These are phyloP conservation scores for Acacia melanoxylon DNA, from an alignment of 306 rosid genomes.

Conservation along the genomic window DNA sequence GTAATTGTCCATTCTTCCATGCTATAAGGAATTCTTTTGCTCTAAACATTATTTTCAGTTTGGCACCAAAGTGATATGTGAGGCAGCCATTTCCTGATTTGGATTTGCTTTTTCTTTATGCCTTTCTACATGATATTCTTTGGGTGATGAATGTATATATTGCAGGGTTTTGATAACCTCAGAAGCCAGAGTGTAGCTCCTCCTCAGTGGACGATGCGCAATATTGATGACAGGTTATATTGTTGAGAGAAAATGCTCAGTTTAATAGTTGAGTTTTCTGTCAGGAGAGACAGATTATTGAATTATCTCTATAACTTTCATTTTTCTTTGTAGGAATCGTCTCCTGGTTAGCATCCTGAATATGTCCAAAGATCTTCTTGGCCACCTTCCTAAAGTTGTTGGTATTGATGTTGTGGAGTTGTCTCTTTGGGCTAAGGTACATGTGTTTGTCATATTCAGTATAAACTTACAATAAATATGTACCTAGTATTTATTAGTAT, in stretches of 20 bases:
- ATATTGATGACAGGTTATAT: slow-evolving; percentile 84
- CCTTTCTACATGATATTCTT: slow-evolving; percentile 13
- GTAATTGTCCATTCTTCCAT: slow-evolving; percentile 49
- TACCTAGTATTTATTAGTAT: slow-evolving; percentile 16
- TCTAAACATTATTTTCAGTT: slow-evolving; percentile 7
- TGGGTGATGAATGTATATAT: slow-evolving; percentile 30
- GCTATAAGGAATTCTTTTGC: neutral
- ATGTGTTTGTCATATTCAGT: slow-evolving; percentile 33
- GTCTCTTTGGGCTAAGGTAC: slow-evolving; percentile 99
- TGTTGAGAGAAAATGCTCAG: slow-evolving; percentile 14
- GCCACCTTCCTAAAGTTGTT: slow-evolving; percentile 92
- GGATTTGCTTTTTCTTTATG: slow-evolving; percentile 10
- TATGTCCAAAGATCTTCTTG: slow-evolving; percentile 79
- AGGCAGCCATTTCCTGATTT: slow-evolving; percentile 12
- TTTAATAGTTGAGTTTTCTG: slow-evolving; percentile 15
- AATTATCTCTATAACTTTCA: slow-evolving; percentile 18
- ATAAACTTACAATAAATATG: slow-evolving; percentile 5
- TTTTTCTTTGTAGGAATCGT: slow-evolving; percentile 65
- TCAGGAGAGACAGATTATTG: slow-evolving; percentile 17
- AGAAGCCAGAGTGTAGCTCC: slow-evolving; percentile 98
- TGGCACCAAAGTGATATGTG: slow-evolving; percentile 16
- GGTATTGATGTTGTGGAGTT: slow-evolving; percentile 97
- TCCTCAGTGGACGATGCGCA: slow-evolving; percentile 98
- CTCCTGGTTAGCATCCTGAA: slow-evolving; percentile 73
- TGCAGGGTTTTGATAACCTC: slow-evolving; percentile 94